Conservation (phyloP, 768 basidiomycete genomes). For the Lyophyllum atratum region DNA sequence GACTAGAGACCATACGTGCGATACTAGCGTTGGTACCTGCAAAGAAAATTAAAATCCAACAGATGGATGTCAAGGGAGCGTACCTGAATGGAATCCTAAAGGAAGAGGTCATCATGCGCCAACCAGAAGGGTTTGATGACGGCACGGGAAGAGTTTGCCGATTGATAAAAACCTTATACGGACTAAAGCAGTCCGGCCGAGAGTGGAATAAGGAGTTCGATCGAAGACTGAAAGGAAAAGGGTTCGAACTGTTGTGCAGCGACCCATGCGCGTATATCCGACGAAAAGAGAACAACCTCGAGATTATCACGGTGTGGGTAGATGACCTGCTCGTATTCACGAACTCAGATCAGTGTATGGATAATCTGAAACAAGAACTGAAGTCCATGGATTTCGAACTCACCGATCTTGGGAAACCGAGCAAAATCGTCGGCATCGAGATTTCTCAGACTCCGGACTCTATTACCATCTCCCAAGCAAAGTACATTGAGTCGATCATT, state of each 20-base stretch:
- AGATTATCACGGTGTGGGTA: neutral
- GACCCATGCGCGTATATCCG: constrained; percentile 17
- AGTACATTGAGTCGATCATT: constrained; percentile 4
- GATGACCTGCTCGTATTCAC: neutral
- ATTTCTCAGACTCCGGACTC: too few species aligned
- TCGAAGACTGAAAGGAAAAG: constrained; percentile 1
- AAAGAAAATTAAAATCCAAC: constrained; percentile 28
- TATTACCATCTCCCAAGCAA: constrained; percentile 21
- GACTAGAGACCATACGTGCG: constrained; percentile 15
- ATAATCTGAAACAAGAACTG: neutral
- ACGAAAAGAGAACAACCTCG: neutral
- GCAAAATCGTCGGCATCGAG: neutral
- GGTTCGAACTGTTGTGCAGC: constrained; percentile 16
- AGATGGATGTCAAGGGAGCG: constrained; percentile 35
- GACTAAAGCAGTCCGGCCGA: constrained; percentile 26
- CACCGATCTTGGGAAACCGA: neutral
- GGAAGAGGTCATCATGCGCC: constrained; percentile 21
- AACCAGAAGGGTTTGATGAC: constrained; percentile 19
- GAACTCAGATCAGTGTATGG: neutral
- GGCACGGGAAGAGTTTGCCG: constrained; percentile 16
- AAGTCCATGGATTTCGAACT: neutral
- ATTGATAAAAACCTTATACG: constrained; percentile 29
- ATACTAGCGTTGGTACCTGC: constrained; percentile 30
- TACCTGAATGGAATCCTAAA: neutral
- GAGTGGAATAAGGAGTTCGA: constrained; percentile 22